These are phyloP conservation scores for Trichoderma arundinaceum DNA, from an alignment of 2,329 filamentous ascomycete species.

Conservation along the genomic window DNA sequence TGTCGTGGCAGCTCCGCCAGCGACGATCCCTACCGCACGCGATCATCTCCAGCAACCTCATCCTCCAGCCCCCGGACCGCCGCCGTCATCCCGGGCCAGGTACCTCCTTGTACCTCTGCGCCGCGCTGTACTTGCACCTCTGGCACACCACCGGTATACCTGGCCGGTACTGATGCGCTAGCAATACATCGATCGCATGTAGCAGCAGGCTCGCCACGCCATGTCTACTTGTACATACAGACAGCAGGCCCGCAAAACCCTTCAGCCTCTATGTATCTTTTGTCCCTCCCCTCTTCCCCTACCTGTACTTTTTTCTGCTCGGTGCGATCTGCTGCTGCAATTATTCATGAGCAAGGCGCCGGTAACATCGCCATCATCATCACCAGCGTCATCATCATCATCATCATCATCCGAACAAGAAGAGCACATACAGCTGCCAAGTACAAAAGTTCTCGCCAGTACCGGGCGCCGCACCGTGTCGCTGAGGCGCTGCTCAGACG, in stretches of 20 bases:
- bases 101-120: constrained; percentile 22
- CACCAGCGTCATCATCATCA: too few species aligned
- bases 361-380: background rate
- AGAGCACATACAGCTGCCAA: too few species aligned
- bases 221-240: background rate
- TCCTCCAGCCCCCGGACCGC: constrained; percentile 26
- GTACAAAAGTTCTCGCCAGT: background rate
- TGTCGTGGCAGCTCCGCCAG: constrained; percentile 29
- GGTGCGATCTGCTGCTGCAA: background rate
- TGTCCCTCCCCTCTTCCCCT: background rate
- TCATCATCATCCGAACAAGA: too few species aligned
- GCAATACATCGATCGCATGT: too few species aligned
- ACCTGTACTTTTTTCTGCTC: background rate
- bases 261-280: constrained; percentile 5
- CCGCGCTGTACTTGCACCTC: background rate
- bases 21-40: constrained; percentile 36
- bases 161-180: too few species aligned
- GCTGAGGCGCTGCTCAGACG: too few species aligned
- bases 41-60: constrained; percentile 33
- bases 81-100: constrained; percentile 29
- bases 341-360: background rate
- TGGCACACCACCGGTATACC: too few species aligned
- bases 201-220: background rate
- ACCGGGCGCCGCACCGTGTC: too few species aligned
- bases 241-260: background rate